phyloP scores from a whole-genome alignment of 2,329 filamentous ascomycete genomes.

The Sporothrix curviconia region DNA sequence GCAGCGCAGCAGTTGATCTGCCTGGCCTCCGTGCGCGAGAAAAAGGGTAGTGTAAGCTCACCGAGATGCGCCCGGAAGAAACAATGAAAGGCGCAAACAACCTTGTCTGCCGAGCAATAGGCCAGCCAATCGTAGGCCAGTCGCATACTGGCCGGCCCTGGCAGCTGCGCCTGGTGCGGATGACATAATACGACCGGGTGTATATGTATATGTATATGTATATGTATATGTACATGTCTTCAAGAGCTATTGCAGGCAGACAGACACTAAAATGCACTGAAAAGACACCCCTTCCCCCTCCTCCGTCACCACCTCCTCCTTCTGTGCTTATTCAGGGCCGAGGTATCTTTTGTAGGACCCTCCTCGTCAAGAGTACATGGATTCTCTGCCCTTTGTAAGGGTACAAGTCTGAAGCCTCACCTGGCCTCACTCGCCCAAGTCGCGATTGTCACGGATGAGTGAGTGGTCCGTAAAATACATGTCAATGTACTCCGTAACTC shows the following conservation, averaged over 20 bases:
- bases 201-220: background rate
- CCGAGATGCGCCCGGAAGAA: background rate
- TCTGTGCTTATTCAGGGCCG: slow-evolving; percentile 2
- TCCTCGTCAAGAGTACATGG: background rate
- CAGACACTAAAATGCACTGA: too few relatives aligned
- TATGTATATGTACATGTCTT: too few relatives aligned
- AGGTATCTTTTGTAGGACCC: background rate
- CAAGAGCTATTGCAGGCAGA: too few relatives aligned
- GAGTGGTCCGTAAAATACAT: too few relatives aligned
- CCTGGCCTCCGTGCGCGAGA: too few relatives aligned
- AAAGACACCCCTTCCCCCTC: too few relatives aligned
- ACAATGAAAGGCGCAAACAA: too few relatives aligned
- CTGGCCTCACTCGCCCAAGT: background rate
- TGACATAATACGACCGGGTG: slow-evolving; percentile 5
- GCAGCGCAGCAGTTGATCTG: too few relatives aligned
- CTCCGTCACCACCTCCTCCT: background rate
- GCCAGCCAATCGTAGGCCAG: background rate
- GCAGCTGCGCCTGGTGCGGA: background rate
- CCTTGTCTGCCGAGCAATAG: background rate
- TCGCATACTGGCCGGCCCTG: too few relatives aligned
- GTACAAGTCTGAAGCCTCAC: background rate
- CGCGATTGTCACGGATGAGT: slow-evolving; percentile 1
- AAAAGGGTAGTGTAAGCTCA: too few relatives aligned
- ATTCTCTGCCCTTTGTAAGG: background rate
- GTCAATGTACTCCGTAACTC: too few relatives aligned